Percentiles rank a stretch among this genome's conserved stretches.
Conservation (phyloP, 306 rosid species). For the Acacia crassicarpa region DNA sequence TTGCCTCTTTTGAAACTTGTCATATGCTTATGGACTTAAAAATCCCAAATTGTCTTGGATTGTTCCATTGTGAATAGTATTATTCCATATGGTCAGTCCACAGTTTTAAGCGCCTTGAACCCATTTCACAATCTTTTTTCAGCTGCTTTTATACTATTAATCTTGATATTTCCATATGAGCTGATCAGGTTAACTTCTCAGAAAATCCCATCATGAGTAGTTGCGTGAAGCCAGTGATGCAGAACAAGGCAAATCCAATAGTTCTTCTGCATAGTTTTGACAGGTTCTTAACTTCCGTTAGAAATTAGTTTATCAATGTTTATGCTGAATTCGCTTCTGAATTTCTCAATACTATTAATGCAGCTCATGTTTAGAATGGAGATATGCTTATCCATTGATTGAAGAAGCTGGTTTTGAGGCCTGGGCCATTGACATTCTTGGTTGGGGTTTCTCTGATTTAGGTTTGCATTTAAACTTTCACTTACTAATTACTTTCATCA, state of each 20-base stretch:
- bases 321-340: conserved; percentile 22
- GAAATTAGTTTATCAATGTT: conserved; percentile 2
- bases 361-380: conserved; percentile 97
- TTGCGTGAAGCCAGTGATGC: conserved; percentile 62
- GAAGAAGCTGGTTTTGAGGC: conserved; percentile 78
- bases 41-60: not conserved
- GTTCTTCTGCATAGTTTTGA: conserved; percentile 92
- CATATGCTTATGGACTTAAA: not conserved
- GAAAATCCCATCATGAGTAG: conserved; percentile 68
- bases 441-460: conserved; percentile 90
- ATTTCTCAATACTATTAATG: conserved; percentile 38
- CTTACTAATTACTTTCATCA: not conserved
- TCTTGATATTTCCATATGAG: conserved; percentile 14
- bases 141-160: not conserved
- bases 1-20: not conserved
- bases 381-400: conserved; percentile 72
- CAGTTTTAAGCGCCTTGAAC: not conserved
- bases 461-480: conserved; percentile 39
- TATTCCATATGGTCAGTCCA: not conserved
- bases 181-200: conserved; percentile 51
- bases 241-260: conserved; percentile 54
- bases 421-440: conserved; percentile 88
- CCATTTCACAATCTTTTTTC: not conserved
- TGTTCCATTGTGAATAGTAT: not conserved
- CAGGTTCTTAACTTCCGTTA: conserved; percentile 47